These are phyloP conservation scores for Hypocrella siamensis DNA, from an alignment of 2,329 filamentous ascomycete genomes.

Conservation along the genomic window DNA sequence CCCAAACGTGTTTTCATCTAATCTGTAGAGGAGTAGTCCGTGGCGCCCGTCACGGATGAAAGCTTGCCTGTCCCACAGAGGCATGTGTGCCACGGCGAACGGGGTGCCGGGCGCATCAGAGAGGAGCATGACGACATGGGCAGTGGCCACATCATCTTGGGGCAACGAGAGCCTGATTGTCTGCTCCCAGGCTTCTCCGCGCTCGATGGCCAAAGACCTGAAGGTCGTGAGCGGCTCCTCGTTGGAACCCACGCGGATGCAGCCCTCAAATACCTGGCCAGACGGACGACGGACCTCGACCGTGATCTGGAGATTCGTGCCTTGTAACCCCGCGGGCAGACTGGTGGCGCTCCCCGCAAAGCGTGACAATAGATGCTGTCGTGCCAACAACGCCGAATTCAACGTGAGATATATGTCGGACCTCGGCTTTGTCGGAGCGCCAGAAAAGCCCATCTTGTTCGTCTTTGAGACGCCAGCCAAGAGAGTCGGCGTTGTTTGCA, in stretches of 20 bases:
- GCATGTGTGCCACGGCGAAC: constrained; percentile 85
- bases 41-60: constrained; percentile 80
- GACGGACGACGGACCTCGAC: constrained; percentile 69
- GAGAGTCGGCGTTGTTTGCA: constrained; percentile 76
- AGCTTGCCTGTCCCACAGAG: constrained; percentile 80
- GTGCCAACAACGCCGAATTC: constrained; percentile 60
- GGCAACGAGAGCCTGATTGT: constrained; percentile 69
- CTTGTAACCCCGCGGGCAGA: constrained; percentile 42
- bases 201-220: constrained; percentile 67
- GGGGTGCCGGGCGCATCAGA: constrained; percentile 75
- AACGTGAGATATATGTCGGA: constrained; percentile 94
- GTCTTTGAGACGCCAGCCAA: constrained; percentile 71
- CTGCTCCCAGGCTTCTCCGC: constrained; percentile 75
- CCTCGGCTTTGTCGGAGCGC: constrained; percentile 71
- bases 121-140: constrained; percentile 80
- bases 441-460: constrained; percentile 83
- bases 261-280: constrained; percentile 73
- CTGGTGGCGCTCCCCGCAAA: constrained; percentile 60
- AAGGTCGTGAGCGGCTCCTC: constrained; percentile 65
- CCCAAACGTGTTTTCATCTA: constrained; percentile 77
- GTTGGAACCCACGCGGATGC: constrained; percentile 78
- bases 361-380: constrained; percentile 55
- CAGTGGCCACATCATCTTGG: constrained; percentile 62
- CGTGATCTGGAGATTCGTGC: constrained; percentile 71
- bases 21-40: constrained; percentile 68